Base-by-base conservation (phyloP, 768 basidiomycete species). In the Phylloporus scabripes region DNA sequence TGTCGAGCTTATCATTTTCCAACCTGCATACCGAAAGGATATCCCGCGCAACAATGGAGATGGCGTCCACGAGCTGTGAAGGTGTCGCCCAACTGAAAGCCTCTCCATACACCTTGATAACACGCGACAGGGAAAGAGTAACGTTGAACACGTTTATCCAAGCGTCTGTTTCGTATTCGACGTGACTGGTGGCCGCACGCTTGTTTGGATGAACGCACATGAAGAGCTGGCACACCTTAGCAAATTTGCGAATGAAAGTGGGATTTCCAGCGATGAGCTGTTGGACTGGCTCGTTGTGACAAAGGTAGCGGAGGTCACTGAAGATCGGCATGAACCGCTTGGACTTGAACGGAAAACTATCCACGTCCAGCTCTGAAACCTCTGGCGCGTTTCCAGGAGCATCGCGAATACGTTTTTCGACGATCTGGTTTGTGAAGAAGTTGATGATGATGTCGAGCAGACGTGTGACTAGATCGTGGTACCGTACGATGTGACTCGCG, bases 61-160 rank as follows among this genome's bases (percentile, higher is more conserved):
- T 85, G 11, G 87, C 86, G 5, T 70, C 65, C 31, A 85, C 70
- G 15, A 93, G 75, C 53, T 87, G 79, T 2, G 76, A 71, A 0
- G 77, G 67, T 0, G 74, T 74, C 1, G 81, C 74, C 42, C 72
- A 72, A n/a, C 75, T 68, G 61, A 85, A 95, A 0, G 88, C 85
- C 56, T 89, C 88, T 6, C 93, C 94, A 52, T 92, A 90, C 1
- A 85, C 85, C 62, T 92, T 89, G 72, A 91, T 89, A 34, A 92
- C 82, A 38, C 92, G 83, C 6, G 88, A 87, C 21, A 99, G 70
- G 29, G 91, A 93, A 9, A 95, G 79, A 6, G 92, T 93, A 20
- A 97, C 87, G 57, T 94, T 93, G 69, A 98, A 98, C 12, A 96
- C 91, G 58, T 85, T 89, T 53, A 96, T 91, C 95, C 94, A 96